phyloP scores from a whole-genome alignment of 495 filamentous ascomycete genomes.

The Neurospora sp. region DNA sequence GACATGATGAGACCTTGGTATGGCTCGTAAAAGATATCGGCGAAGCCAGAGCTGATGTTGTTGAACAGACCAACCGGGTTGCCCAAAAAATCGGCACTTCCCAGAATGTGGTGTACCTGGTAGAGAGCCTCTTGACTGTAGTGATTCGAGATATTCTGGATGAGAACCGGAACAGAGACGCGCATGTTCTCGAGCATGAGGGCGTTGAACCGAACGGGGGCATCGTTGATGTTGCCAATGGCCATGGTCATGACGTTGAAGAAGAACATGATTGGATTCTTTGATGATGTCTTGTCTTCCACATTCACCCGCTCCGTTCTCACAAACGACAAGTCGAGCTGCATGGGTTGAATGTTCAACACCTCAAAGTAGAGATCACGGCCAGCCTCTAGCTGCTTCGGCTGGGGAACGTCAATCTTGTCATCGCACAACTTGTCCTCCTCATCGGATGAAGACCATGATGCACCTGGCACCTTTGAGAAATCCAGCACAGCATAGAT shows the following conservation, averaged over 20 bases:
- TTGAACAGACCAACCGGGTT: slow-evolving; percentile 98
- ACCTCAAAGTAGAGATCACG: slow-evolving; percentile 98
- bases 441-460: slow-evolving; percentile 69
- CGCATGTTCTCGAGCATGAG: slow-evolving; percentile 93
- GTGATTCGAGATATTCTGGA: slow-evolving; percentile 78
- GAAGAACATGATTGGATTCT: slow-evolving; percentile 94
- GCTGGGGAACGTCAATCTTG: slow-evolving; percentile 82
- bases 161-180: slow-evolving; percentile 73
- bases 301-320: slow-evolving; percentile 93
- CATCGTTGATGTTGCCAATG: slow-evolving; percentile 96
- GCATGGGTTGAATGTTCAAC: slow-evolving; percentile 93
- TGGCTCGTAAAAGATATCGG: slow-evolving; percentile 97
- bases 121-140: slow-evolving; percentile 94
- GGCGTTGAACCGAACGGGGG: slow-evolving; percentile 83
- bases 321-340: slow-evolving; percentile 93
- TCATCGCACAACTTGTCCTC: slow-evolving; percentile 86
- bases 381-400: slow-evolving; percentile 66
- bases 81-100: slow-evolving; percentile 95
- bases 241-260: slow-evolving; percentile 99
- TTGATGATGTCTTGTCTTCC: slow-evolving; percentile 82
- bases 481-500: slow-evolving; percentile 94
- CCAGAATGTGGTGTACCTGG: slow-evolving; percentile 91
- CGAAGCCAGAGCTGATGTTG: slow-evolving; percentile 92
- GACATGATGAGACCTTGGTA: slow-evolving; percentile 97
- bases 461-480: slow-evolving; percentile 87